Evolutionary conservation across 176 grass and related monocot species (phyloP), one percentile per base, ranked within the genome.

Genomic region (Hordeum vulgare): DNA sequence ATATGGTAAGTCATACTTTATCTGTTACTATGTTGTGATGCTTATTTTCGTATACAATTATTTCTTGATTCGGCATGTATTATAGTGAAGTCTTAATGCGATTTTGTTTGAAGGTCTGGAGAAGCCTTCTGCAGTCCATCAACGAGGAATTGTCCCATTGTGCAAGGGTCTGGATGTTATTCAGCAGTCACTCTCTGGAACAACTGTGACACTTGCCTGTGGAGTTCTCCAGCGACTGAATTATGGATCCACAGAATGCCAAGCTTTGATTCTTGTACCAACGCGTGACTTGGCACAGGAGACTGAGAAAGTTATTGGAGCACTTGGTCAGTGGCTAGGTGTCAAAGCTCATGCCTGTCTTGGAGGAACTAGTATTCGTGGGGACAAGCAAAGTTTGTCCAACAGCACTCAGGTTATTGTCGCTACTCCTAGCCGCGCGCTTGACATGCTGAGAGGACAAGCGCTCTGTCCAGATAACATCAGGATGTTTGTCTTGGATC

Each of bases 401-500:
- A 89, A 28, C 26, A 74, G 84, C 33, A 79, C 71, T 33, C 94
- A 97, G 57, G 91, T 93, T 1, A 66, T 89, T 35, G 87, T 89
- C 47, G 91, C 86, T 7, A 97, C 84, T 3, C 94, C 89, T 53
- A 86, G 63, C 42, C 77, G 79, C 8, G 76, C 93, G 53, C 86
- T 97, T 51, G 84, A 93, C 58, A 78, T 91, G 86, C 37, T 96
- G 29, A 53, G 42, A 63, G 85, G 47, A 58, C 65, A 53, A 59
- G 84, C 84, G 34, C 71, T 93, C 27, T 81, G 78, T 53, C 81
- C 89, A 60, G 91, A 88, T 56, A 49, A 87, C 33, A 89, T 97
- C 71, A 93, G 62, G 81, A 93, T 93, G 91, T 74, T 93, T 78
- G 59, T 97, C 45, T 72, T 97, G 33, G 94, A 93, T 89, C 89